Percentiles rank a stretch among this genome's conserved stretches.
Conservation (phyloP, 495 filamentous ascomycete species). For the Lophiotrema nucula region DNA sequence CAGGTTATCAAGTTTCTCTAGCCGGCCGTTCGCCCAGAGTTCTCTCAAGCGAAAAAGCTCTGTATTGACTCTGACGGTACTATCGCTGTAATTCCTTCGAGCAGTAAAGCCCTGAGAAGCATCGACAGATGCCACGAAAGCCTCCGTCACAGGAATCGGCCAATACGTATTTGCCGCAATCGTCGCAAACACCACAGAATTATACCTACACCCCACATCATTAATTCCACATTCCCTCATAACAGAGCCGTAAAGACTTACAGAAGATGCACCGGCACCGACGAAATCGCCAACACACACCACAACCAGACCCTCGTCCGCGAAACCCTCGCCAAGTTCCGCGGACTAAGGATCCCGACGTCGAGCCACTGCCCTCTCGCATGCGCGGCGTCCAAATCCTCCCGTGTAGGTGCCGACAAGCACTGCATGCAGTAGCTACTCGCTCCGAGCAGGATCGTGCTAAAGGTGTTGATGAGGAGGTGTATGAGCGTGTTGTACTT, state of each 20-base stretch:
- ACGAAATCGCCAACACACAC: neutral
- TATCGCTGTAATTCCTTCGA: neutral
- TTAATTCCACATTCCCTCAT: neutral
- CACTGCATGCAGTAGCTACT: constrained; percentile 37
- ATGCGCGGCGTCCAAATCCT: constrained; percentile 36
- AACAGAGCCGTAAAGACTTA: neutral
- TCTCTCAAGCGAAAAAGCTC: neutral
- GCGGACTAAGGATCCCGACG: neutral
- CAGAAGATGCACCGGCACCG: neutral
- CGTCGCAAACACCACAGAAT: neutral
- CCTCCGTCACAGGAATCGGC: neutral
- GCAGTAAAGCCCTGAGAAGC: no score
- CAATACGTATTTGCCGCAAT: neutral
- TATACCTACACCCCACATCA: neutral
- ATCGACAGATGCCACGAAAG: neutral
- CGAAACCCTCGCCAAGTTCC: neutral
- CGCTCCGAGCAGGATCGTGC: constrained; percentile 26
- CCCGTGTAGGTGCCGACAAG: constrained; percentile 35
- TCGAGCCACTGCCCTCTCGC: neutral
- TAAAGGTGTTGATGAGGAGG: constrained; percentile 34
- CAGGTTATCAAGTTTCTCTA: constrained; percentile 35
- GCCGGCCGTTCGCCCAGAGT: constrained; percentile 34
- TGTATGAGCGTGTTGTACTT: constrained; percentile 12
- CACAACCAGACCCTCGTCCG: neutral
- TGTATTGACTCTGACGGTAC: neutral